A percentile compares a stretch with the other conserved stretches of the same genome.
These are phyloP conservation scores for Fusarium sacchari DNA, from an alignment of 2,329 filamentous ascomycete species.

Conservation along the genomic window DNA sequence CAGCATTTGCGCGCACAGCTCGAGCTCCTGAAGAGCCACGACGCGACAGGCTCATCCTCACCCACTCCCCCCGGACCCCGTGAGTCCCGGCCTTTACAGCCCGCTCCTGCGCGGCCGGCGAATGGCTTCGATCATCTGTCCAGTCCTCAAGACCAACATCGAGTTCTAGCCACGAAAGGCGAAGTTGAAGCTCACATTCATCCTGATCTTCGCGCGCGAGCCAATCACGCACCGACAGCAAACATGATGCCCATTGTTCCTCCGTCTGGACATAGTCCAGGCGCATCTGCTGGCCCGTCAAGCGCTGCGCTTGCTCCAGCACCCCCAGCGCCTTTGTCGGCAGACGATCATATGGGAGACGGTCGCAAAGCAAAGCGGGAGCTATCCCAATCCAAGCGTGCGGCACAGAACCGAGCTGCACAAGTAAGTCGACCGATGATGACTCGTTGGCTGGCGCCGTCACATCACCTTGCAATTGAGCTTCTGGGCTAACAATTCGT, in stretches of 20 bases:
- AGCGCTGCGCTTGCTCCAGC: slow-evolving; percentile 47
- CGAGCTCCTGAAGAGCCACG: slow-evolving; percentile 56
- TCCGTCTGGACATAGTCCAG: slow-evolving; percentile 48
- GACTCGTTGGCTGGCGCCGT: neutral
- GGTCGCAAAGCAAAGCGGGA: slow-evolving; percentile 87
- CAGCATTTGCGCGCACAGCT: slow-evolving; percentile 57
- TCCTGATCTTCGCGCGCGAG: slow-evolving; percentile 56
- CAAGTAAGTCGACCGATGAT: slow-evolving; percentile 73
- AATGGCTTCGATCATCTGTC: slow-evolving; percentile 60
- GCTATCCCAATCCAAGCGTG: slow-evolving; percentile 93
- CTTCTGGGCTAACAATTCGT: slow-evolving; percentile 37
- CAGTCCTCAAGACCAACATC: slow-evolving; percentile 48
- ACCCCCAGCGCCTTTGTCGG: slow-evolving; percentile 41
- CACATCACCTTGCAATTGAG: neutral
- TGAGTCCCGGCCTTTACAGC: slow-evolving; percentile 46
- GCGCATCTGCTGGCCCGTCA: slow-evolving; percentile 42
- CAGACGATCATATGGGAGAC: slow-evolving; percentile 53
- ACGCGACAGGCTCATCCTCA: slow-evolving; percentile 47
- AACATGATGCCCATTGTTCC: slow-evolving; percentile 54
- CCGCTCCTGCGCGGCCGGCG: slow-evolving; percentile 47
- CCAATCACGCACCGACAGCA: slow-evolving; percentile 43
- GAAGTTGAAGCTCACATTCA: slow-evolving; percentile 60
- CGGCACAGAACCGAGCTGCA: slow-evolving; percentile 94
- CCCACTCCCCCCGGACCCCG: slow-evolving; percentile 42
- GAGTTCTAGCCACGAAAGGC: slow-evolving; percentile 48